These are phyloP conservation scores for Albifimbria verrucaria DNA, from an alignment of 2,329 filamentous ascomycete genomes.

Conservation along the genomic window DNA sequence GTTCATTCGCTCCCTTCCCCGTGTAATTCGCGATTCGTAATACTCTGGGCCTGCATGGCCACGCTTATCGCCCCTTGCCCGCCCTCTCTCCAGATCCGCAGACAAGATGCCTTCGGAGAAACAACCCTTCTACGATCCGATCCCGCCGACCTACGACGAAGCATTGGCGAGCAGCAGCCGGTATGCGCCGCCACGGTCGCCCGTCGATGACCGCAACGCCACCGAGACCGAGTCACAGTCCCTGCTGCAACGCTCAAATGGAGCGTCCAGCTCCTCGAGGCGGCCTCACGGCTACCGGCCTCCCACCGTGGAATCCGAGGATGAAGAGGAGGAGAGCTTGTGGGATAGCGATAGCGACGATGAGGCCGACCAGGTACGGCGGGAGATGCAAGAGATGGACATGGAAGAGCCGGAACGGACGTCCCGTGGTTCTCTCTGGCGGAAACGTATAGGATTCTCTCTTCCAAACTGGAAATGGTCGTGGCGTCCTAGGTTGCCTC, in stretches of 20 bases:
- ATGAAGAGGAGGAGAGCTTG: conserved; percentile 56
- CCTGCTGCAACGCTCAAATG: conserved; percentile 58
- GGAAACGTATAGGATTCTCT: conserved; percentile 53
- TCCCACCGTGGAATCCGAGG: conserved; percentile 77
- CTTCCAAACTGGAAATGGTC: conserved; percentile 53
- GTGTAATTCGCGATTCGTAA: conserved; percentile 1
- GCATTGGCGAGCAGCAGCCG: conserved; percentile 33
- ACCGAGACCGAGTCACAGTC: conserved; percentile 75
- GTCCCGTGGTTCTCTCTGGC: conserved; percentile 44
- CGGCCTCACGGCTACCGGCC: conserved; percentile 64
- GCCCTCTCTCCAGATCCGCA: conserved; percentile 1
- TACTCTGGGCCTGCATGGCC: conserved; percentile 14
- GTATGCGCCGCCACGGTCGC: conserved; percentile 24
- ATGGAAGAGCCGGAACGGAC: conserved; percentile 62
- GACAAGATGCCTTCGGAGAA: conserved; percentile 35
- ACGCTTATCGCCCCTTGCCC: conserved; percentile 10
- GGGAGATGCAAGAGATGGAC: conserved; percentile 87
- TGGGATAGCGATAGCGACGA: conserved; percentile 49
- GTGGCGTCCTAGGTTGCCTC: conserved; percentile 52
- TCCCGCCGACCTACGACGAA: conserved; percentile 41
- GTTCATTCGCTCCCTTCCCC: background rate
- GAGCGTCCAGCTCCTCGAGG: conserved; percentile 34
- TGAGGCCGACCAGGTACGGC: conserved; percentile 65
- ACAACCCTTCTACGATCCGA: conserved; percentile 38
- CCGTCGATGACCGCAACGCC: conserved; percentile 56